Conservation (phyloP, 2,329 filamentous ascomycete species). For the Alternaria gansuensis region DNA sequence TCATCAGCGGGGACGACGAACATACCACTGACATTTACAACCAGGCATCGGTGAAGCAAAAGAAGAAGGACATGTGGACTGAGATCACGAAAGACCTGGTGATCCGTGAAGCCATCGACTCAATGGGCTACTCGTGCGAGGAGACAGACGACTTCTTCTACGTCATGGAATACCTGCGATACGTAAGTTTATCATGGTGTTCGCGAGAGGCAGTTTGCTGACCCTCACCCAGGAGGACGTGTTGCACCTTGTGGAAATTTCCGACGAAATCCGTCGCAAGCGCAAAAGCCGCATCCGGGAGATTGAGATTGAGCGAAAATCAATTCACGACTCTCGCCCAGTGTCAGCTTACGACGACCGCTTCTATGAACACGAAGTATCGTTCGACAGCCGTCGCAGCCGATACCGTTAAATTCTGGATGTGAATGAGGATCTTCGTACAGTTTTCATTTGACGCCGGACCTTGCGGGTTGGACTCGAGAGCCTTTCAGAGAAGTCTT, state of each 20-base stretch:
- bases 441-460: slow-evolving; percentile 15
- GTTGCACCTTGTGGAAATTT: slow-evolving; percentile 80
- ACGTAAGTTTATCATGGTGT: slow-evolving; percentile 68
- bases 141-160: slow-evolving; percentile 92
- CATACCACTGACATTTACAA: slow-evolving; percentile 57
- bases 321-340: slow-evolving; percentile 59
- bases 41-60: slow-evolving; percentile 46
- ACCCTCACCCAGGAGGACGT: slow-evolving; percentile 76
- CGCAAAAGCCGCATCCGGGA: slow-evolving; percentile 67
- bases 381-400: slow-evolving; percentile 64
- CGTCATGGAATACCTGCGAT: slow-evolving; percentile 86
- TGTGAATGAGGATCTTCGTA: slow-evolving; percentile 7
- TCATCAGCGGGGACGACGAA: slow-evolving; percentile 71
- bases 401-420: slow-evolving; percentile 48
- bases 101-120: slow-evolving; percentile 83
- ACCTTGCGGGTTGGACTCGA: slow-evolving; percentile 18
- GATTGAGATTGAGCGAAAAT: slow-evolving; percentile 68
- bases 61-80: slow-evolving; percentile 77
- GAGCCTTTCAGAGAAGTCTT: slow-evolving; percentile 16
- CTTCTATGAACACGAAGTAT: slow-evolving; percentile 72
- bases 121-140: slow-evolving; percentile 85
- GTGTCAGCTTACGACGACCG: slow-evolving; percentile 67
- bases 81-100: slow-evolving; percentile 96
- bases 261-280: slow-evolving; percentile 79
- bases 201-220: slow-evolving; percentile 12